A percentile compares a stretch with the other conserved stretches of the same genome.
phyloP scores from a whole-genome alignment of 768 basidiomycete species.

The Amanita pseudoporphyria region DNA sequence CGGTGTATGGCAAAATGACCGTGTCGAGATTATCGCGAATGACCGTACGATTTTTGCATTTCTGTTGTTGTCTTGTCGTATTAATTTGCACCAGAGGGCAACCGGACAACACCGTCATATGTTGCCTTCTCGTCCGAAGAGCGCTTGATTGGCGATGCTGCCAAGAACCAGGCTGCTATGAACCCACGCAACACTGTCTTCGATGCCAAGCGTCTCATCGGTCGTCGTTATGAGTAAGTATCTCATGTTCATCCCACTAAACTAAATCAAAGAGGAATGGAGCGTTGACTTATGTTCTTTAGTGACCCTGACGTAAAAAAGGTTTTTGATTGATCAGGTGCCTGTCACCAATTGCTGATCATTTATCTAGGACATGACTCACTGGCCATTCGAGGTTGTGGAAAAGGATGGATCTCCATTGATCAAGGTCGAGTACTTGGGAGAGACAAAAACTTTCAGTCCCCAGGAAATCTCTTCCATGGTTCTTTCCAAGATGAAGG shows the following conservation, averaged over 20 bases:
- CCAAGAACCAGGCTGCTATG: constrained; percentile 99
- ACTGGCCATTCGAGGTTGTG: constrained; percentile 97
- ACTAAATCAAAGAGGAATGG: constrained; percentile 2
- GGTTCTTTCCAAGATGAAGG: constrained; percentile 99
- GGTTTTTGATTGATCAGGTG: constrained; percentile 26
- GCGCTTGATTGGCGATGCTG: constrained; percentile 97
- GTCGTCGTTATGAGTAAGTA: constrained; percentile 86
- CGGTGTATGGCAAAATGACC: constrained; percentile 99
- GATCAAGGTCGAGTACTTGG: constrained; percentile 93
- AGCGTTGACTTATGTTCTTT: constrained; percentile 9
- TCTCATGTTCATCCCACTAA: neutral
- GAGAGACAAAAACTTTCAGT: constrained; percentile 92
- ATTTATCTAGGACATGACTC: constrained; percentile 68
- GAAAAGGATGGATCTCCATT: constrained; percentile 96
- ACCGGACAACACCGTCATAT: constrained; percentile 98
- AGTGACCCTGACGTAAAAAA: constrained; percentile 93
- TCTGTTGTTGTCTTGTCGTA: neutral
- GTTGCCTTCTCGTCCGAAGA: constrained; percentile 96
- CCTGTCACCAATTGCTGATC: constrained; percentile 5
- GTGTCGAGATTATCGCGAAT: constrained; percentile 98
- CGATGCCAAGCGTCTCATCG: constrained; percentile 98
- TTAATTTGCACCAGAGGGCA: constrained; percentile 60
- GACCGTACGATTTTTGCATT: constrained; percentile 55
- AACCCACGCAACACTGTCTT: constrained; percentile 99
- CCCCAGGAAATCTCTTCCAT: constrained; percentile 99